These are phyloP conservation scores for Hyparrhenia diplandra DNA, from an alignment of 176 grass and related monocot species.

Conservation along the genomic window DNA sequence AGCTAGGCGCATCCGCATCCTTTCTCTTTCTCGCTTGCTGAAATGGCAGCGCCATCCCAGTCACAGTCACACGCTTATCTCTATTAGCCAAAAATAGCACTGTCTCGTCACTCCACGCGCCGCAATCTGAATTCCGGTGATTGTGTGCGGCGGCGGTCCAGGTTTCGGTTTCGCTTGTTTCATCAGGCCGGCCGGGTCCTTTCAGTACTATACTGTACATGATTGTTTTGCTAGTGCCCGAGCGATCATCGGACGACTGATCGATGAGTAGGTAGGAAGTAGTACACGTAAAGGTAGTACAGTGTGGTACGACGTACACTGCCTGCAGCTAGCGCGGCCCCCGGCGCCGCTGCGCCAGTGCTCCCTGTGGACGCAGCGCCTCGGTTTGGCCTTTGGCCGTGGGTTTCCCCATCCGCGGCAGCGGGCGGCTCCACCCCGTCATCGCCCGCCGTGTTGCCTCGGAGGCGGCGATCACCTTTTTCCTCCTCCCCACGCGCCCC, in stretches of 20 bases:
- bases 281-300: too few species aligned
- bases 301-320: too few species aligned
- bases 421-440: background rate
- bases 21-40: background rate
- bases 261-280: too few species aligned
- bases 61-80: too few species aligned
- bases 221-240: background rate
- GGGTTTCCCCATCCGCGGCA: slow-evolving; percentile 9
- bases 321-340: too few species aligned
- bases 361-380: background rate
- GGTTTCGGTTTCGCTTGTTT: background rate
- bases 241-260: too few species aligned
- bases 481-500: background rate
- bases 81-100: too few species aligned
- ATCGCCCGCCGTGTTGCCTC: background rate
- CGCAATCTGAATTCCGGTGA: background rate
- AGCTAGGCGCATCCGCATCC: background rate
- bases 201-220: background rate
- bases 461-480: background rate
- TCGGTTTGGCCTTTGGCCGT: background rate
- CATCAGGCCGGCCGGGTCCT: background rate
- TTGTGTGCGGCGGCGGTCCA: background rate
- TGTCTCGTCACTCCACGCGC: background rate
- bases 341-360: background rate
- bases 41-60: background rate